These are phyloP conservation scores for Amaranthus tricolor DNA, from an alignment of 179 eudicot species.

Conservation along the genomic window DNA sequence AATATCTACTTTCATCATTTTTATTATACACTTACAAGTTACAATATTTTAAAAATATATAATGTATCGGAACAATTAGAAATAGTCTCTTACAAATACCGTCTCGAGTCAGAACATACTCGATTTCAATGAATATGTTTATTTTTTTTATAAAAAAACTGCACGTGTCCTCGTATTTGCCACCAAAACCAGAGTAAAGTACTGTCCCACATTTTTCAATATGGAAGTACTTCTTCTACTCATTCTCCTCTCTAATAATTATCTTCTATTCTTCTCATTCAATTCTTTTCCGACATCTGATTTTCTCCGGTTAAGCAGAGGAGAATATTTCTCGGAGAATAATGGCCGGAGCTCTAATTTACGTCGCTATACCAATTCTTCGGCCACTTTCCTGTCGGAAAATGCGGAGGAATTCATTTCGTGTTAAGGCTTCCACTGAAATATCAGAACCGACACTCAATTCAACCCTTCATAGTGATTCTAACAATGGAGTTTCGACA, in stretches of 20 bases:
- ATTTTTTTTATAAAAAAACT: background rate
- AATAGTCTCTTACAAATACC: too few species aligned
- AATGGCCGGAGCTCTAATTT: slow-evolving; percentile 55
- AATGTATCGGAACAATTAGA: too few species aligned
- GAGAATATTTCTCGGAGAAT: slow-evolving; percentile 11
- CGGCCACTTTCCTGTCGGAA: slow-evolving; percentile 34
- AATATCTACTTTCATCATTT: too few species aligned
- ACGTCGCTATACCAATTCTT: slow-evolving; percentile 26
- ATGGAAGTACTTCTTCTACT: background rate
- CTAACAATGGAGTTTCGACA: slow-evolving; percentile 21
- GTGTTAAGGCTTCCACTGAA: slow-evolving; percentile 40
- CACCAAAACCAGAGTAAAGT: background rate
- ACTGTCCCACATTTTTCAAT: background rate
- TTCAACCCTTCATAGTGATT: slow-evolving; percentile 24
- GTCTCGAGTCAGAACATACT: too few species aligned
- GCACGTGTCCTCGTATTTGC: background rate
- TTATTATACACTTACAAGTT: too few species aligned
- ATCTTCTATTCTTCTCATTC: too few species aligned
- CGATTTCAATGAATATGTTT: too few species aligned
- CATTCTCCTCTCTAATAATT: background rate
- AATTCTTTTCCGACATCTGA: background rate
- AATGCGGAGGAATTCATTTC: slow-evolving; percentile 14
- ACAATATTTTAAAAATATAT: too few species aligned
- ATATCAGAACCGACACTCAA: slow-evolving; percentile 32
- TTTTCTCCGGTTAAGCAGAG: background rate